These are phyloP conservation scores for Populus nigra DNA, from an alignment of 345 rosid genomes.

Conservation along the genomic window DNA sequence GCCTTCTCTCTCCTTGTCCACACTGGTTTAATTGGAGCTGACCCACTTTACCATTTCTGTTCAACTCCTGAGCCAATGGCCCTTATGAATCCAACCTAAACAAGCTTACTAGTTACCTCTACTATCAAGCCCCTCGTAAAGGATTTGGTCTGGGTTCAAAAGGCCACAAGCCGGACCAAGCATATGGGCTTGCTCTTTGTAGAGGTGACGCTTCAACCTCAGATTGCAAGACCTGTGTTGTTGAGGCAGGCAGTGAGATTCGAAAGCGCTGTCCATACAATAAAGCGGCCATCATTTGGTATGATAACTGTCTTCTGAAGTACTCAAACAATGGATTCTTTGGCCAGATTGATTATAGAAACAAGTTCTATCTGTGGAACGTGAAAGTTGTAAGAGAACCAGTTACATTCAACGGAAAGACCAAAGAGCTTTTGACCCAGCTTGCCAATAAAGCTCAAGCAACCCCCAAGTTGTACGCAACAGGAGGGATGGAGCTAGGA, in stretches of 20 bases:
- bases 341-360: conserved; percentile 37
- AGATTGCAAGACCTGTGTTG: conserved; percentile 41
- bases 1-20: conserved; percentile 30
- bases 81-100: conserved; percentile 36
- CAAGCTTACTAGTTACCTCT: conserved; percentile 25
- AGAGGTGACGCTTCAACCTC: conserved; percentile 34
- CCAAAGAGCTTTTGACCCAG: conserved; percentile 27
- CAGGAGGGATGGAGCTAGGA: conserved; percentile 18
- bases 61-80: conserved; percentile 26
- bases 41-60: conserved; percentile 44
- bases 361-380: conserved; percentile 43
- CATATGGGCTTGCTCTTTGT: conserved; percentile 38
- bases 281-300: conserved; percentile 47
- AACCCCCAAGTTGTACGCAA: conserved; percentile 23
- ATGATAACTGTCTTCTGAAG: conserved; percentile 41
- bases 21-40: conserved; percentile 17
- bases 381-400: conserved; percentile 23
- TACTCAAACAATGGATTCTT: conserved; percentile 38
- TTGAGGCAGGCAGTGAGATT: conserved; percentile 25
- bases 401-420: conserved; percentile 23
- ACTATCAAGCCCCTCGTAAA: conserved; percentile 17
- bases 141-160: conserved; percentile 28
- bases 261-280: conserved; percentile 32
- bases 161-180: conserved; percentile 23
- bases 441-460: conserved; percentile 20